Conservation (phyloP, 1,284 basidiomycete genomes). For the Testicularia cyperi region DNA sequence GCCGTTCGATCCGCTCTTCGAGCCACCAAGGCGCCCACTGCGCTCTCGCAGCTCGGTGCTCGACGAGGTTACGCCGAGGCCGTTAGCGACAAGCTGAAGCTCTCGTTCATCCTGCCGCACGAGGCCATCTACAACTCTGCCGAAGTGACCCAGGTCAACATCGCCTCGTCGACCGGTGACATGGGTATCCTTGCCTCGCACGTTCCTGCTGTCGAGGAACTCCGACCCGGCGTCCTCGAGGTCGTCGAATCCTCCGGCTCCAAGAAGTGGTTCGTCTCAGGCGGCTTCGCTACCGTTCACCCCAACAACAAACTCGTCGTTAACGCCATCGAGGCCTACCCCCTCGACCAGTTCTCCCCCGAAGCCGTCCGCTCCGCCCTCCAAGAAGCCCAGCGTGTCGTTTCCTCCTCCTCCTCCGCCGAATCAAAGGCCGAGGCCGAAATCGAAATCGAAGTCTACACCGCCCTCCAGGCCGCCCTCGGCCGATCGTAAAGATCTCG, state of each 20-base stretch:
- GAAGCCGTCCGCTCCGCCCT: conserved; percentile 88
- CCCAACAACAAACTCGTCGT: conserved; percentile 95
- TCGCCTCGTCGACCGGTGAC: conserved; percentile 53
- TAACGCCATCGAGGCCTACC: conserved; percentile 94
- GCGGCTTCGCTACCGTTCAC: conserved; percentile 96
- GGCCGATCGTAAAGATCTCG: conserved; percentile 44
- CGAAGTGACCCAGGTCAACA: conserved; percentile 57
- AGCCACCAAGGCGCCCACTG: conserved; percentile 21
- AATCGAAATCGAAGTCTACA: conserved; percentile 94
- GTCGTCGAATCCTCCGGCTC: conserved; percentile 55
- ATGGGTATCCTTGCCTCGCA: conserved; percentile 59
- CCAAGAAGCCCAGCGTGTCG: conserved; percentile 82
- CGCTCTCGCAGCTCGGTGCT: conserved; percentile 40
- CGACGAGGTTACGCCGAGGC: conserved; percentile 59
- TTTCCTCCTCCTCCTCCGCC: conserved; percentile 79
- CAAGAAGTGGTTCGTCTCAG: conserved; percentile 69
- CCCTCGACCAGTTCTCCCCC: conserved; percentile 82
- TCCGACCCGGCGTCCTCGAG: conserved; percentile 58
- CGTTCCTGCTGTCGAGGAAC: conserved; percentile 58
- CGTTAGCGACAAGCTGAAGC: conserved; percentile 57
- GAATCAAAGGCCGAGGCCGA: conserved; percentile 91
- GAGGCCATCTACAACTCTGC: conserved; percentile 48
- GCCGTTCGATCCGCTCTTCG: conserved; percentile 32
- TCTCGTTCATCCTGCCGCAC: conserved; percentile 53
- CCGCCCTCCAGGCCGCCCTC: conserved; percentile 85